These are phyloP conservation scores for Sarocladiaceae sp. DNA, from an alignment of 2,329 filamentous ascomycete genomes.

Conservation along the genomic window DNA sequence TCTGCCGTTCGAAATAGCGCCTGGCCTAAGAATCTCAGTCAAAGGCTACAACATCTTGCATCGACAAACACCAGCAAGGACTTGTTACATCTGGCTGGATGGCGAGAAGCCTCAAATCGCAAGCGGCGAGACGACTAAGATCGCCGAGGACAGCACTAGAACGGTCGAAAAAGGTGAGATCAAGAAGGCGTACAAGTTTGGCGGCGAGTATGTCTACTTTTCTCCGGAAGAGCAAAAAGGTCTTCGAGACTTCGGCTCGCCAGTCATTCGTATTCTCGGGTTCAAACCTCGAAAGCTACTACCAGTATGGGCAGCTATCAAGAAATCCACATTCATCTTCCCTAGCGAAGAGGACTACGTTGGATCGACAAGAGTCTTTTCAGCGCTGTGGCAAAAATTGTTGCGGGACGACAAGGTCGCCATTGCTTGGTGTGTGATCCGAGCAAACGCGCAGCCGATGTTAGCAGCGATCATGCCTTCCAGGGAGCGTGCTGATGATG, in stretches of 20 bases:
- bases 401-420: slow-evolving; percentile 75
- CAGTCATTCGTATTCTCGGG: slow-evolving; percentile 82
- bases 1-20: slow-evolving; percentile 82
- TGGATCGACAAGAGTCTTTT: slow-evolving; percentile 89
- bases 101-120: slow-evolving; percentile 84
- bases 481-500: slow-evolving; percentile 58
- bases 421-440: slow-evolving; percentile 84
- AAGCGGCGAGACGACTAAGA: slow-evolving; percentile 65
- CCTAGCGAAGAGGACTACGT: slow-evolving; percentile 87
- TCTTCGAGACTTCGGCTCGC: slow-evolving; percentile 76
- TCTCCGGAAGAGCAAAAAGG: slow-evolving; percentile 75
- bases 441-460: slow-evolving; percentile 73
- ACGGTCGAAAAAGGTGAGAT: slow-evolving; percentile 77
- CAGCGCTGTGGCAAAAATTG: slow-evolving; percentile 85
- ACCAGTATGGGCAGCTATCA: slow-evolving; percentile 78
- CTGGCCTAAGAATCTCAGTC: slow-evolving; percentile 79
- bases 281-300: slow-evolving; percentile 80
- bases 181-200: slow-evolving; percentile 93
- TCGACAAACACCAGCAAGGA: slow-evolving; percentile 74
- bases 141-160: slow-evolving; percentile 73
- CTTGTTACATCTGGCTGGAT: slow-evolving; percentile 81
- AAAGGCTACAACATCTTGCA: slow-evolving; percentile 92
- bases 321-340: slow-evolving; percentile 88
- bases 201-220: slow-evolving; percentile 84
- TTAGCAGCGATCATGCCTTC: slow-evolving; percentile 81